Base-by-base conservation (phyloP, 139 green algal genomes). In the Pleodorina starrii region DNA sequence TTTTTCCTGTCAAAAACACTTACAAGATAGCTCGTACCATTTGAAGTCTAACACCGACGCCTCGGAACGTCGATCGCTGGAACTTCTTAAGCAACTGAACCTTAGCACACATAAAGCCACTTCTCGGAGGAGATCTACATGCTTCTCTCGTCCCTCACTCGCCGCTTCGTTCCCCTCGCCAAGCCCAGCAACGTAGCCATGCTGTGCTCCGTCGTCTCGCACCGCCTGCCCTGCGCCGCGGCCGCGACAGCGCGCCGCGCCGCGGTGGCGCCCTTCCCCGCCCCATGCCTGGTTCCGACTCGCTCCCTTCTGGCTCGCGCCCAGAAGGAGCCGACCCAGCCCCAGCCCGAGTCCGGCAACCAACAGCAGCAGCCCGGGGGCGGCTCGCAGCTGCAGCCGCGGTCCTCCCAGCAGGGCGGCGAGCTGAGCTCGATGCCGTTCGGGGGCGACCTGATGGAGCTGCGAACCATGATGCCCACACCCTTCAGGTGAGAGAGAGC, bases 401-500 rank as follows among this genome's bases (percentile, higher is more conserved):
- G 69, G 69, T 51, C 69, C 11, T 42, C 29, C 12, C 72, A 50
- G 69, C 6, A 66, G 29, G 29, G 44, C 9, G 74, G 29, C 46
- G 74, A 80, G 72, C 48, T 69, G 48, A 32, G 35, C 54, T 23
- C 35, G 7, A 25, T 10, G 25, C 19, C 32, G 16, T 51, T 32
- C n/a, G 48, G 35, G 23, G 76, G 32, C 35, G 23, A 51, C 17
- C 32, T 85, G 23, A 50, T 85, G 78, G 78, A 85, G 32, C 9
- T 85, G 43, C n/a, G 38, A 1, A 19, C 35, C 25, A 36, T 85
- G 21, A 85, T 85, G 78, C 78, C 78, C 4, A 19, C 78, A 19
- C 51, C 78, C 35, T 85, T 85, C 78, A 85, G 78, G 78, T 73
- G 19, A 82, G 44, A n/a, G 21, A 43, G 27, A 80, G 54, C 3